Conservation (phyloP, 179 eudicot species). For the Vitellaria paradoxa region DNA sequence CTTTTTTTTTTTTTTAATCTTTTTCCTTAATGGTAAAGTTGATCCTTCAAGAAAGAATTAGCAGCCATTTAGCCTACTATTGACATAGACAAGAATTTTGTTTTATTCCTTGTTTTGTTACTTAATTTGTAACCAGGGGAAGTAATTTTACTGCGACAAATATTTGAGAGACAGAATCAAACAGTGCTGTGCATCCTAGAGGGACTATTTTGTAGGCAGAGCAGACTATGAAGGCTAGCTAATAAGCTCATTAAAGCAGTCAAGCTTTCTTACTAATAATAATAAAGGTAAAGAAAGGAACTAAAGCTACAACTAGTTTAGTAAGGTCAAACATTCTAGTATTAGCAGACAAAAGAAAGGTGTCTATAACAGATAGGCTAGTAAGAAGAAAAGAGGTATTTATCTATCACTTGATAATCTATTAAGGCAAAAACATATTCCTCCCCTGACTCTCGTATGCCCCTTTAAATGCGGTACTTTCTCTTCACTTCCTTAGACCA, state of each 20-base stretch:
- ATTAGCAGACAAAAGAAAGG: neutral
- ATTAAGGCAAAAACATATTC: too few relatives aligned
- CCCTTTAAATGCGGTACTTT: too few relatives aligned
- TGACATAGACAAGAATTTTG: neutral
- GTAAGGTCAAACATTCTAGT: neutral
- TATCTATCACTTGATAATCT: too few relatives aligned
- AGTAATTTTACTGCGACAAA: neutral
- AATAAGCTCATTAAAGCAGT: constrained; percentile 12
- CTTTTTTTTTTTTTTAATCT: too few relatives aligned
- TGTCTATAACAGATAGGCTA: too few relatives aligned
- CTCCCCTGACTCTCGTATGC: too few relatives aligned
- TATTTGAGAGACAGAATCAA: neutral
- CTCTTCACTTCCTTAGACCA: too few relatives aligned
- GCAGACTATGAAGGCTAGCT: constrained; percentile 4
- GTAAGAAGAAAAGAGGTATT: too few relatives aligned
- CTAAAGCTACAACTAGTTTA: neutral
- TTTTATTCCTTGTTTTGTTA: neutral
- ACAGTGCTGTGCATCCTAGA: neutral
- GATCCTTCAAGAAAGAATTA: neutral
- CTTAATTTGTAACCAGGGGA: neutral
- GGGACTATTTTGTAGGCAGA: neutral
- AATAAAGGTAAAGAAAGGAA: constrained; percentile 4
- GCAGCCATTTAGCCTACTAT: neutral
- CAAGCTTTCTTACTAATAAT: constrained; percentile 5
- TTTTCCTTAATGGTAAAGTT: neutral